Conservation (phyloP, 1,284 basidiomycete genomes). For the Schizophyllum commune region DNA sequence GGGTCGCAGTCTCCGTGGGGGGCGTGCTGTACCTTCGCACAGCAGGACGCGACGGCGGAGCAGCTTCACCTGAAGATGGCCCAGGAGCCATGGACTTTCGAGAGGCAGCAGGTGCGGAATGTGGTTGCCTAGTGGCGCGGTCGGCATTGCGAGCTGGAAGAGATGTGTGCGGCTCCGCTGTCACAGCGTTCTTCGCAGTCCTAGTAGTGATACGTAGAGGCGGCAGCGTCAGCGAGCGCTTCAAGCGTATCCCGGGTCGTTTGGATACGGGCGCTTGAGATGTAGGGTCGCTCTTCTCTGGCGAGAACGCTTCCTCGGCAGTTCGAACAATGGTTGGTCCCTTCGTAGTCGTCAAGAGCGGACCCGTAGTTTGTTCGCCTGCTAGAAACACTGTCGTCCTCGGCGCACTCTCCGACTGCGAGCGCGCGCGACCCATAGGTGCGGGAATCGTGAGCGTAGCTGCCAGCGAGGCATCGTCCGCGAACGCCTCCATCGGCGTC, state of each 20-base stretch:
- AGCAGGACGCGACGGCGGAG: too few relatives aligned
- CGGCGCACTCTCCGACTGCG: background rate
- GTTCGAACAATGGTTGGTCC: background rate
- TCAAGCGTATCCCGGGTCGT: background rate
- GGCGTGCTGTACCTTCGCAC: too few relatives aligned
- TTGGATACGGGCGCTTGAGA: background rate
- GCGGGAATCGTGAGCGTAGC: background rate
- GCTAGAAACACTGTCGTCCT: too few relatives aligned
- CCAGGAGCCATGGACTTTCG: too few relatives aligned
- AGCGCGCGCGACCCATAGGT: background rate
- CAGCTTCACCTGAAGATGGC: too few relatives aligned
- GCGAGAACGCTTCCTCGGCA: background rate
- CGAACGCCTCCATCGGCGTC: background rate
- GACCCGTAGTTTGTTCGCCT: too few relatives aligned
- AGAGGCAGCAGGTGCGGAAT: too few relatives aligned
- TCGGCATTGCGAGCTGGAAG: too few relatives aligned
- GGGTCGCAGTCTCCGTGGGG: too few relatives aligned
- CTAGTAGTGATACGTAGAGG: background rate
- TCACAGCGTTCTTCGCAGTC: background rate
- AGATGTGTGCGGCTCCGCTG: background rate
- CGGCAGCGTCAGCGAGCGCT: background rate
- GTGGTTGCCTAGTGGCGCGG: too few relatives aligned
- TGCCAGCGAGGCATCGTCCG: background rate
- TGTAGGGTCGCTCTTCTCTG: background rate
- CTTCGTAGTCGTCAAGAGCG: background rate